Base-by-base conservation (phyloP, 2,329 filamentous ascomycete species). In the Phialophora tarda region DNA sequence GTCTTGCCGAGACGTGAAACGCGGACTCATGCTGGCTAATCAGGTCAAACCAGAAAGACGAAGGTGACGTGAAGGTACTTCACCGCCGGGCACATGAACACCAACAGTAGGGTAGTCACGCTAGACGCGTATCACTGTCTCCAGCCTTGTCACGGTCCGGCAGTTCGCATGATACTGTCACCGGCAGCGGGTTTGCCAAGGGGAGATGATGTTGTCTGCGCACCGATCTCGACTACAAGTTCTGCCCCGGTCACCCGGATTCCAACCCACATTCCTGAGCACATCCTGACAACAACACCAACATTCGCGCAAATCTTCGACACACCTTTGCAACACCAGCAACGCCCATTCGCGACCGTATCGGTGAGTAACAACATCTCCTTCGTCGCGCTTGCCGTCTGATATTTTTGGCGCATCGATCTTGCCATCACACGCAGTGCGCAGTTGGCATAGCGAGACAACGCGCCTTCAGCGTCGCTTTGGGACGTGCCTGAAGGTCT, bases 211-310 rank as follows among this genome's bases (percentile, higher is more conserved):
- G 64, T 55, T 53, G 21, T 7, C 30, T 23, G 11, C 26, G 48
- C 44, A 50, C 50, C 53, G 51, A 55, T 24, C 53, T 6, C 3
- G 53, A 30, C 12, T 55, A 58, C 51, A 53, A n/a, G 48, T 54
- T 55, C 59, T 48, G 54, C 59, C 64, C 3, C 59, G 48, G 44
- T 57, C 17, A 11, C 53, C 53, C n/a, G 53, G 28, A 66, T 62
- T 53, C 64, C 59, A 28, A 12, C 59, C 64, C 21, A 66, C 64
- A 66, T 66, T 66, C 64, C 59, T 59, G 34, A 30, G 44, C 38
- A 11, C 34, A 26, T n/a, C 34, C 28, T 50, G 6, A 56, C 23
- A 62, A 23, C 51, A 54, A 62, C 51, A 17, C 11, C 55, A 62
- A 21, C 26, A 14, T 50, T 23, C 47, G 44, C 30, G 24, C 60